Evolutionary conservation across 306 rosid genomes (phyloP).

Genomic region (Trifolium fragiferum): DNA sequence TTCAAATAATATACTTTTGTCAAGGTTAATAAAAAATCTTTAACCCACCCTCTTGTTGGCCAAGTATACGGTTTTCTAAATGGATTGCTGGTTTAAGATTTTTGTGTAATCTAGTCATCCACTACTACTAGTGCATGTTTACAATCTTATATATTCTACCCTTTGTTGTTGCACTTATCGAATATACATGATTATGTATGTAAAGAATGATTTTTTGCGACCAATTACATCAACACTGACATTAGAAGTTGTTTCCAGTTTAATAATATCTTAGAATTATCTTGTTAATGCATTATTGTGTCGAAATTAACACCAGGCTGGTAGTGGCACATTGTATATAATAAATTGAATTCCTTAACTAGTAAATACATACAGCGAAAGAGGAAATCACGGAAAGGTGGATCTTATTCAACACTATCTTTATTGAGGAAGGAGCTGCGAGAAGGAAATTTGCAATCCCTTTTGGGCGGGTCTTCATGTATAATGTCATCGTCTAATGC

Average conservation of each 20-base stretch:
- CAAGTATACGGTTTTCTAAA: conserved; percentile 24
- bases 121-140: conserved; percentile 10
- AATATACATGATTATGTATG: conserved; percentile 5
- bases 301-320: conserved; percentile 25
- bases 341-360: conserved; percentile 63
- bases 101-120: conserved; percentile 17
- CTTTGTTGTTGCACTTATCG: conserved; percentile 9
- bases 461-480: conserved; percentile 78
- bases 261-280: neutral
- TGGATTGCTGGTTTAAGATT: conserved; percentile 24
- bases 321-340: conserved; percentile 25
- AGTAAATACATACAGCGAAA: conserved; percentile 86
- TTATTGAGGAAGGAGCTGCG: conserved; percentile 83
- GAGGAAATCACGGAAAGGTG: conserved; percentile 89
- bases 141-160: conserved; percentile 14
- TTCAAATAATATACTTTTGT: neutral
- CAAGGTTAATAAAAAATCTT: conserved; percentile 16
- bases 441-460: conserved; percentile 86
- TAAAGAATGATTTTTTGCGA: neutral
- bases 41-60: conserved; percentile 3
- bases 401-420: conserved; percentile 85
- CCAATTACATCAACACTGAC: neutral
- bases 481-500: conserved; percentile 73
- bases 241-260: conserved; percentile 23
- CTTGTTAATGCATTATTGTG: conserved; percentile 17